Conservation (phyloP, 1,284 basidiomycete genomes). For the Ustilago esculenta region DNA sequence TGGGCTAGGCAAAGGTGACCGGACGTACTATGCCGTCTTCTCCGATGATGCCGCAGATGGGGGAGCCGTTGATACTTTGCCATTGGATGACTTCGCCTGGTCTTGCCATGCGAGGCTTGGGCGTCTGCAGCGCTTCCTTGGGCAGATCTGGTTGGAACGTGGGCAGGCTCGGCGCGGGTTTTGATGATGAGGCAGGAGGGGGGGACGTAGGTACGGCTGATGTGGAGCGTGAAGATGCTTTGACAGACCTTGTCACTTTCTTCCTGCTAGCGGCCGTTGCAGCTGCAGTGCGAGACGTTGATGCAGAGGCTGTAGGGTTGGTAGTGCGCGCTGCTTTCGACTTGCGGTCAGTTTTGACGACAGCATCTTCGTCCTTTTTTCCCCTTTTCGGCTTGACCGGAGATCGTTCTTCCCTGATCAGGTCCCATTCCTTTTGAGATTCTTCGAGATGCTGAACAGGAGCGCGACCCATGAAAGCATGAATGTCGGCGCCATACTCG, state of each 20-base stretch:
- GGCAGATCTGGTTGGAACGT: slow-evolving; percentile 40
- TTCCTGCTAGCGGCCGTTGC: slow-evolving; percentile 3
- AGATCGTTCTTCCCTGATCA: slow-evolving; percentile 29
- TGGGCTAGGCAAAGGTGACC: slow-evolving; percentile 23
- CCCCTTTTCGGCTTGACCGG: slow-evolving; percentile 27
- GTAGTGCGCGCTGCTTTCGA: slow-evolving; percentile 10
- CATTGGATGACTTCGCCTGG: slow-evolving; percentile 49
- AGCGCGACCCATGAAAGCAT: slow-evolving; percentile 38
- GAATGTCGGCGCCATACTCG: slow-evolving; percentile 43
- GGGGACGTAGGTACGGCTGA: slow-evolving; percentile 1
- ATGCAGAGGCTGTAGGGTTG: slow-evolving; percentile 14
- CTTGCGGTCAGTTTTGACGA: slow-evolving; percentile 1
- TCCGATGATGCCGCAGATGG: slow-evolving; percentile 54
- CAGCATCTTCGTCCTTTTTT: slow-evolving; percentile 23
- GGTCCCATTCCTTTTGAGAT: slow-evolving; percentile 47
- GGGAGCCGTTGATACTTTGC: slow-evolving; percentile 50
- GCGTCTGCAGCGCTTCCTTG: slow-evolving; percentile 24
- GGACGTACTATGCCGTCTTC: slow-evolving; percentile 38
- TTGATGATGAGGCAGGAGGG: slow-evolving; percentile 10
- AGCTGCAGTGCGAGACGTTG: slow-evolving; percentile 1
- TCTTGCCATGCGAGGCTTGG: slow-evolving; percentile 39
- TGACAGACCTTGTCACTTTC: slow-evolving; percentile 5
- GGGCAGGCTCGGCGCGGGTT: slow-evolving; percentile 28
- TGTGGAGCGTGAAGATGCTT: slow-evolving; percentile 4
- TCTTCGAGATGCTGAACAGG: slow-evolving; percentile 36